These are phyloP conservation scores for Taiozyma sp. DNA, from an alignment of 1,139 yeast genomes.

Conservation along the genomic window DNA sequence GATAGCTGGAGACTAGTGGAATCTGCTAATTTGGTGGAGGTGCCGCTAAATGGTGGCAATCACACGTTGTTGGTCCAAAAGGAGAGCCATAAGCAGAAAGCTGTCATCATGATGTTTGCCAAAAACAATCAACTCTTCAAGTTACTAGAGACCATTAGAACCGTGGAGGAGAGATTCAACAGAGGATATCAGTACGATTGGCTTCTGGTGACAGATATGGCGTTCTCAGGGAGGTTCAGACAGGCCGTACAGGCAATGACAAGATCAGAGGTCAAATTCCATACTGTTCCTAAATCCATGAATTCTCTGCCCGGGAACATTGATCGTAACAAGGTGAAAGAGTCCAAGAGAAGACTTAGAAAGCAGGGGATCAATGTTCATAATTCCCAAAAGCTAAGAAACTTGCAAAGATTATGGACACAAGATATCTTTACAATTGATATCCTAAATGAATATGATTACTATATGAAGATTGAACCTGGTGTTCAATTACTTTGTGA, in stretches of 20 bases:
- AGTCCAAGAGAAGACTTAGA: conserved; percentile 41
- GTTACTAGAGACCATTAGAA: conserved; percentile 55
- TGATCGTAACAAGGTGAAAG: conserved; percentile 50
- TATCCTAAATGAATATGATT: conserved; percentile 49
- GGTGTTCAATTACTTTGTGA: conserved; percentile 60
- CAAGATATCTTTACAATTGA: conserved; percentile 72
- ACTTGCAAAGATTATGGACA: conserved; percentile 88
- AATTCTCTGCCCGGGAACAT: conserved; percentile 46
- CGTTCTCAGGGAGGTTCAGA: conserved; percentile 36
- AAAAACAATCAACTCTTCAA: conserved; percentile 61
- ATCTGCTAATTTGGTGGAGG: not conserved
- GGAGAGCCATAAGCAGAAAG: conserved; percentile 24
- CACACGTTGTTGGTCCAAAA: not conserved
- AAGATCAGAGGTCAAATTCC: conserved; percentile 44
- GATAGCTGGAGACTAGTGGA: not conserved
- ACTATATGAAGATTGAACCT: conserved; percentile 76
- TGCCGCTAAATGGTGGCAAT: not conserved
- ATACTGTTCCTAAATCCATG: conserved; percentile 40
- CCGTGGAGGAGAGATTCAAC: conserved; percentile 74
- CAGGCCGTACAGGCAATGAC: conserved; percentile 33
- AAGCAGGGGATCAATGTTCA: conserved; percentile 20
- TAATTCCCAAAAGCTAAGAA: conserved; percentile 34
- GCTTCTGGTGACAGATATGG: conserved; percentile 11
- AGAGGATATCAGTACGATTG: conserved; percentile 24
- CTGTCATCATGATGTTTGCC: conserved; percentile 76